Percentiles rank a stretch among this genome's conserved stretches.
Evolutionary conservation across 129 eudicot genomes (phyloP).

Genomic region (Gnaphalium uliginosum): DNA sequence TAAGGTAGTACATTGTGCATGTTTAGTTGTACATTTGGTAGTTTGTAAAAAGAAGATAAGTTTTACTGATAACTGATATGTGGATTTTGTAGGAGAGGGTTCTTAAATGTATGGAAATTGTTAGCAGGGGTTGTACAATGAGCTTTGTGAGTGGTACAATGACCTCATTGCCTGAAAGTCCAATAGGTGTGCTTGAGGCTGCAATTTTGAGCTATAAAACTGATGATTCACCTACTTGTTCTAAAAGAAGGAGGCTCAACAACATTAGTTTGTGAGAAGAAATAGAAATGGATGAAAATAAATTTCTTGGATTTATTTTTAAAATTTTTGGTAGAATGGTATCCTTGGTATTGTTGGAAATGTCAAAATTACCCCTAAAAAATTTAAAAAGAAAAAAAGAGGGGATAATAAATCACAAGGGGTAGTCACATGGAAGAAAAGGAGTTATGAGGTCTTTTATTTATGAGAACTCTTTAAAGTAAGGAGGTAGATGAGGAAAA

Average conservation of each 20-base stretch:
- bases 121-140: conserved; percentile 33
- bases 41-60: neutral
- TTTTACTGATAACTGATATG: conserved; percentile 8
- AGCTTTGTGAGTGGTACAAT: conserved; percentile 32
- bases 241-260: conserved; percentile 46
- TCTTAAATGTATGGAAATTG: conserved; percentile 39
- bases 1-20: conserved; percentile 41
- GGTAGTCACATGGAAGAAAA: conserved; percentile 28
- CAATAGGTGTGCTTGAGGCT: conserved; percentile 58
- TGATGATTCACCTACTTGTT: conserved; percentile 44
- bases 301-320: conserved; percentile 8
- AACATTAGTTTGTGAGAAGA: conserved; percentile 26
- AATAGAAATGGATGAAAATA: conserved; percentile 17
- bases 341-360: conserved; percentile 16
- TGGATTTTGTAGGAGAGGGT: conserved; percentile 46
- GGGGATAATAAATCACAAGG: conserved; percentile 32
- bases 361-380: conserved; percentile 25
- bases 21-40: conserved; percentile 3
- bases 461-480: conserved; percentile 27
- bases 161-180: conserved; percentile 45
- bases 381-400: neutral
- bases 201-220: conserved; percentile 49
- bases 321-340: conserved; percentile 28
- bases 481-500: conserved; percentile 34
- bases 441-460: conserved; percentile 20